Evolutionary conservation across 2,329 filamentous ascomycete genomes (phyloP).

Genomic region (Parastagonospora avenae): DNA sequence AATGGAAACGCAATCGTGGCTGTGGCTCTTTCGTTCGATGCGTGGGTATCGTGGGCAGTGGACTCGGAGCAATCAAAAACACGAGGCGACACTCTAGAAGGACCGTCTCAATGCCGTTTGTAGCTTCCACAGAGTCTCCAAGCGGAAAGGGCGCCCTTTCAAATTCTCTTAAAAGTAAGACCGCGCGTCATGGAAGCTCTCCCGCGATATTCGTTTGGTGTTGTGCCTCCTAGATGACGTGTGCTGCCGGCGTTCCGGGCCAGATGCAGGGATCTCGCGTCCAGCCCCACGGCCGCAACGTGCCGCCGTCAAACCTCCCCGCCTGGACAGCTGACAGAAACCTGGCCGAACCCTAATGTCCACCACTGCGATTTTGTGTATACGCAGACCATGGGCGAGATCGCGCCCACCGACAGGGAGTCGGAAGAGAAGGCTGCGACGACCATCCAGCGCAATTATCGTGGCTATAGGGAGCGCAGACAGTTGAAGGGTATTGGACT

Average conservation of each 20-base stretch:
- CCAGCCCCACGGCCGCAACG: background rate
- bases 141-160: no score
- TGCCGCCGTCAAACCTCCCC: background rate
- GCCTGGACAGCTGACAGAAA: background rate
- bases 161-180: no score
- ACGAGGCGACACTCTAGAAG: no score
- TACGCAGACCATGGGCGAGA: constrained; percentile 9
- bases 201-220: no score
- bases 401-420: constrained; percentile 8
- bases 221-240: background rate
- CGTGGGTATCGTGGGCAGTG: no score
- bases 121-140: no score
- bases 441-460: constrained; percentile 66
- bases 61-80: no score
- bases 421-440: constrained; percentile 39
- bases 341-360: background rate
- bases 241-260: background rate
- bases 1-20: no score
- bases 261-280: background rate
- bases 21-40: no score
- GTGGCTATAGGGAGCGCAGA: constrained; percentile 74
- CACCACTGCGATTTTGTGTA: background rate
- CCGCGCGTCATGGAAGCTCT: no score
- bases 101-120: no score
- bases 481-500: constrained; percentile 72